phyloP scores from a whole-genome alignment of 2,329 filamentous ascomycete species.

The Fusarium clavum region DNA sequence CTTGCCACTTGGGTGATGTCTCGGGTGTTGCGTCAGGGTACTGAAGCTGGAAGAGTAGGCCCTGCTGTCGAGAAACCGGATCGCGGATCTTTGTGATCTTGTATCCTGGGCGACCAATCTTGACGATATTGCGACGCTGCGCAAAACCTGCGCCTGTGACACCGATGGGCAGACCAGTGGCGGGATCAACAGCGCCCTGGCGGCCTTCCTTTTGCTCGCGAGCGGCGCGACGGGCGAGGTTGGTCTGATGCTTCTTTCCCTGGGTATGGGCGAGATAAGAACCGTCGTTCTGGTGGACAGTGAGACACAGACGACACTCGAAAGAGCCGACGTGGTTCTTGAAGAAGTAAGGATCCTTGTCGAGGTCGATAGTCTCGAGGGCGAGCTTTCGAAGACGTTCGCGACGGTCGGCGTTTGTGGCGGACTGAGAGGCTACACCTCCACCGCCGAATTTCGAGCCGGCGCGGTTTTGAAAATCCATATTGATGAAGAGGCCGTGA shows the following conservation, averaged over 20 bases:
- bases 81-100: constrained; percentile 97
- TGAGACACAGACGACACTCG: constrained; percentile 96
- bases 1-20: constrained; percentile 84
- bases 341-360: constrained; percentile 99
- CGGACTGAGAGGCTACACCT: constrained; percentile 91
- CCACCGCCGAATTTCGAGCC: constrained; percentile 98
- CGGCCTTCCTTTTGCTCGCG: constrained; percentile 92
- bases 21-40: constrained; percentile 89
- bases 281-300: constrained; percentile 98
- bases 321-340: constrained; percentile 99
- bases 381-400: constrained; percentile 98
- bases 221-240: constrained; percentile 94
- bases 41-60: constrained; percentile 94
- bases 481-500: constrained; percentile 45
- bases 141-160: constrained; percentile 75
- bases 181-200: constrained; percentile 70
- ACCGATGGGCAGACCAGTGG: constrained; percentile 77
- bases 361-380: constrained; percentile 97
- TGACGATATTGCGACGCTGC: constrained; percentile 85
- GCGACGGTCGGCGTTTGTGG: constrained; percentile 95
- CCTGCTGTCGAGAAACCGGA: constrained; percentile 86
- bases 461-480: constrained; percentile 89
- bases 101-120: constrained; percentile 96
- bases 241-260: constrained; percentile 98
- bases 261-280: constrained; percentile 99